A percentile compares a stretch with the other conserved stretches of the same genome.
phyloP scores from a whole-genome alignment of 164 flowering plant species.

The Aristolochia fimbriata region DNA sequence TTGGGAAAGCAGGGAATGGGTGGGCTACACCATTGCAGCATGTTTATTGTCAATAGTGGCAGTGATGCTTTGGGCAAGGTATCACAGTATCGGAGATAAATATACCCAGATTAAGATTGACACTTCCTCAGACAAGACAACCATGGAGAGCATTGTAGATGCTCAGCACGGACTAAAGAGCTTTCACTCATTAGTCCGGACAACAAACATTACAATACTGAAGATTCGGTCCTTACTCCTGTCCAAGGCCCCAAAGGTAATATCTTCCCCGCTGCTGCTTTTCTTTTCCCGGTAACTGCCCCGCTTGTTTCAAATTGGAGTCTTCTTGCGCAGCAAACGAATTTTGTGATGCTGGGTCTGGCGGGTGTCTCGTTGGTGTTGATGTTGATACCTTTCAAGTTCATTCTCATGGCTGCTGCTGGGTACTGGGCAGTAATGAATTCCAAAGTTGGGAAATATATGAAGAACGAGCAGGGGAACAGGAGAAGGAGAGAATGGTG shows the following conservation, averaged over 20 bases:
- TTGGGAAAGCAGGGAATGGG: constrained; percentile 55
- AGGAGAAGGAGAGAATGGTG: constrained; percentile 80
- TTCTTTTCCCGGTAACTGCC: no score
- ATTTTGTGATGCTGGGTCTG: constrained; percentile 41
- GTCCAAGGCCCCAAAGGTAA: constrained; percentile 59
- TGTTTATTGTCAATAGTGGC: constrained; percentile 32
- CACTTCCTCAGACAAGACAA: constrained; percentile 53
- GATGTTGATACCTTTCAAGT: constrained; percentile 57
- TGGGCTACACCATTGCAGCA: constrained; percentile 54
- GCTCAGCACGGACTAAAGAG: constrained; percentile 61
- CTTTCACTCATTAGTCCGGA: constrained; percentile 37
- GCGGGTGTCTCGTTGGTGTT: constrained; percentile 31
- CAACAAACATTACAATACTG: constrained; percentile 45
- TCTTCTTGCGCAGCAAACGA: constrained; percentile 47
- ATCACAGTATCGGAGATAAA: constrained; percentile 14
- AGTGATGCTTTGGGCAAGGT: constrained; percentile 41
- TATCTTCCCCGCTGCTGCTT: not conserved
- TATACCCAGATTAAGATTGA: constrained; percentile 35
- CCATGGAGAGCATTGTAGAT: constrained; percentile 69
- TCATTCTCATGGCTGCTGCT: constrained; percentile 26
- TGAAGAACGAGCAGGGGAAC: constrained; percentile 22
- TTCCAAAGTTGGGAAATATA: constrained; percentile 31
- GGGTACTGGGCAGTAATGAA: constrained; percentile 21
- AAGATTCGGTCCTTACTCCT: constrained; percentile 49
- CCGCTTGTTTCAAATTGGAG: not conserved